Evolutionary conservation across 129 eudicot species (phyloP), one percentile per base, ranked within the genome.

Genomic region (Kitagawia praeruptora): DNA sequence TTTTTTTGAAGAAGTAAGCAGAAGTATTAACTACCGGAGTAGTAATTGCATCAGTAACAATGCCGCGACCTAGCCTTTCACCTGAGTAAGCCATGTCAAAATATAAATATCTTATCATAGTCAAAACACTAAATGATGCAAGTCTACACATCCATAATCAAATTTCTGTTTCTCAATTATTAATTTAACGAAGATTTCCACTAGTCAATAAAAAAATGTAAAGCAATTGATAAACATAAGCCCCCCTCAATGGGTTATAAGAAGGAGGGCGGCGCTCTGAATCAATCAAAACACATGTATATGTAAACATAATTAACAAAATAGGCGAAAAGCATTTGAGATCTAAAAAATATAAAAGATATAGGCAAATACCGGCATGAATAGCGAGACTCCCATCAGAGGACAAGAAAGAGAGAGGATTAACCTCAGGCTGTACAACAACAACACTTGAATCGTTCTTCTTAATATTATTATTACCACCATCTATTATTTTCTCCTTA

Each of bases 21-120:
- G 98, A 86, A 54, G 98, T 93, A 58, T 91, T 91, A 66, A 91
- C 89, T 40, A 93, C 93, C 14, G 98, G 98, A 19, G 98, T 93
- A 84, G 98, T 91, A 80, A 93, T 89, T 28, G 98, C 98, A 91
- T 93, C 97, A 71, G 89, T 86, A 79, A 82, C 93, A 85, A 89
- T 86, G 38, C 89, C 86, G 45, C 98, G 90, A 66, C 98, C 98
- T 83, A 89, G 78, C 83, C 97, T 93, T 85, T 93, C 98, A 86
- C 98, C 97, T 93, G 87, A 11, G 6, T 25, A 42, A 21, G 6
- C 75, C 23, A 19, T 70, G 75, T 16, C 75, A 70, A 2, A 70
- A 64, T 3, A 27, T 78, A 21, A 28, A 61, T 18, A 27, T 8
- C 6, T 2, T 64, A 25, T 8, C 34, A 61, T 2, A 61, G 12